Conservation (phyloP, 2,329 filamentous ascomycete species). For the Fusarium drepaniforme region DNA sequence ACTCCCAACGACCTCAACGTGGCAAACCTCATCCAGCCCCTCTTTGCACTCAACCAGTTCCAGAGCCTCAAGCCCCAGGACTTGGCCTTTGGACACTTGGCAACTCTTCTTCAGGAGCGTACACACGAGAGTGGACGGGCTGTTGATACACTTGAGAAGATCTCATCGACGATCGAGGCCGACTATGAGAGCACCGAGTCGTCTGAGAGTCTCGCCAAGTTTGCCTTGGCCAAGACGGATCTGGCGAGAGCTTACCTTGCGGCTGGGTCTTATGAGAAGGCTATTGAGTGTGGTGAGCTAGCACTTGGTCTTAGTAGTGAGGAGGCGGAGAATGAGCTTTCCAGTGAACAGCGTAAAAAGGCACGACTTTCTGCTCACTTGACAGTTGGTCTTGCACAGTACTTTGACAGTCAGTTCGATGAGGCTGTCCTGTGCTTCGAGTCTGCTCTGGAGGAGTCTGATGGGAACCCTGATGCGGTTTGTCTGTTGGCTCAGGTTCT, state of each 20-base stretch:
- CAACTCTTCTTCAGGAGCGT: slow-evolving; percentile 85
- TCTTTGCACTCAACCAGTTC: slow-evolving; percentile 90
- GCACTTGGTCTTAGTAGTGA: slow-evolving; percentile 84
- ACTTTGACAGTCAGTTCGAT: slow-evolving; percentile 74
- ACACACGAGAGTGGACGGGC: slow-evolving; percentile 76
- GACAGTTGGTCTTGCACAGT: slow-evolving; percentile 86
- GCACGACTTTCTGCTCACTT: slow-evolving; percentile 87
- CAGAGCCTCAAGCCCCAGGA: slow-evolving; percentile 78
- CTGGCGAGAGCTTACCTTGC: slow-evolving; percentile 87
- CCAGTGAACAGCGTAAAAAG: slow-evolving; percentile 73
- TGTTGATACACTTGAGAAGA: slow-evolving; percentile 70
- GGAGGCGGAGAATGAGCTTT: slow-evolving; percentile 74
- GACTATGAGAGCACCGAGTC: slow-evolving; percentile 91
- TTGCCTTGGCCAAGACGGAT: slow-evolving; percentile 87
- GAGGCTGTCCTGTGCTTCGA: slow-evolving; percentile 85
- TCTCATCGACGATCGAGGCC: slow-evolving; percentile 79
- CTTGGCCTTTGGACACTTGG: slow-evolving; percentile 80
- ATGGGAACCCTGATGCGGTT: slow-evolving; percentile 82
- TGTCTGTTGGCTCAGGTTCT: slow-evolving; percentile 92
- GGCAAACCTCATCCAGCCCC: slow-evolving; percentile 81
- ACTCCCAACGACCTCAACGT: slow-evolving; percentile 60
- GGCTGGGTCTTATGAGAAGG: slow-evolving; percentile 71
- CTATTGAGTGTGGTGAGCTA: slow-evolving; percentile 83
- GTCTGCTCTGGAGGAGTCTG: slow-evolving; percentile 81
- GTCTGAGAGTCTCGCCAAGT: slow-evolving; percentile 76